These are phyloP conservation scores for Zygotorulaspora chibaensis DNA, from an alignment of 805 yeast species.

Conservation along the genomic window DNA sequence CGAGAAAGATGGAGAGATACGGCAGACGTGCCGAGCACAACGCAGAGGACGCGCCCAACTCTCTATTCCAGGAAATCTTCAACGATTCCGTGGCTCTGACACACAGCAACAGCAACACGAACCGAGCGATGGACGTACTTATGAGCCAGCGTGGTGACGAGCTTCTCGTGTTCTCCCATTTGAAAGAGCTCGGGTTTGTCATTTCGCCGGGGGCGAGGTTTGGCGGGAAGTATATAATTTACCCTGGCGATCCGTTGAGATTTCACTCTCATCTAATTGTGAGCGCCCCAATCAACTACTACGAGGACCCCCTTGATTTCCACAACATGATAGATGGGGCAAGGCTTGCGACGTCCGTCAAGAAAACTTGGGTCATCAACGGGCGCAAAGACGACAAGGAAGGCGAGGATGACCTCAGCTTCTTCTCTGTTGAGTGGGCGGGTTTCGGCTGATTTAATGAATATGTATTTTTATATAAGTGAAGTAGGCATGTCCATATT, in stretches of 20 bases:
- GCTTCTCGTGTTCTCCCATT: constrained; percentile 37
- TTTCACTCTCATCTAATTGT: constrained; percentile 86
- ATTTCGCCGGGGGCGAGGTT: constrained; percentile 84
- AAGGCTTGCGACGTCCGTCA: constrained; percentile 86
- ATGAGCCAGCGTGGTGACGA: constrained; percentile 9
- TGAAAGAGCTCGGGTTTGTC: constrained; percentile 42
- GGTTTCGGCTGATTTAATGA: constrained; percentile 66
- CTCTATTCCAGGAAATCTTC: constrained; percentile 24
- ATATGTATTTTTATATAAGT: neutral
- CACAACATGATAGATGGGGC: constrained; percentile 75
- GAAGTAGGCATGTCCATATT: no score
- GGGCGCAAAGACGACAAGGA: constrained; percentile 32
- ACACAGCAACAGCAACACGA: neutral
- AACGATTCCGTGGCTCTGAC: constrained; percentile 13
- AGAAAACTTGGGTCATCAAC: constrained; percentile 70
- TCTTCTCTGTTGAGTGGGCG: constrained; percentile 90
- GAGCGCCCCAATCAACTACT: constrained; percentile 41
- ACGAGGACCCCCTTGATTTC: constrained; percentile 49
- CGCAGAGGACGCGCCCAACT: constrained; percentile 20
- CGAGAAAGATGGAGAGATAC: constrained; percentile 16
- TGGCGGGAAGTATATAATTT: constrained; percentile 84
- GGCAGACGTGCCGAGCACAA: constrained; percentile 14
- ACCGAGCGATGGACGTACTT: neutral
- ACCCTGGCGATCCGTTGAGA: constrained; percentile 91
- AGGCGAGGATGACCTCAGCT: constrained; percentile 33